Base-by-base conservation (phyloP, 2,329 filamentous ascomycete species). In the Trichoderma citrinoviride region DNA sequence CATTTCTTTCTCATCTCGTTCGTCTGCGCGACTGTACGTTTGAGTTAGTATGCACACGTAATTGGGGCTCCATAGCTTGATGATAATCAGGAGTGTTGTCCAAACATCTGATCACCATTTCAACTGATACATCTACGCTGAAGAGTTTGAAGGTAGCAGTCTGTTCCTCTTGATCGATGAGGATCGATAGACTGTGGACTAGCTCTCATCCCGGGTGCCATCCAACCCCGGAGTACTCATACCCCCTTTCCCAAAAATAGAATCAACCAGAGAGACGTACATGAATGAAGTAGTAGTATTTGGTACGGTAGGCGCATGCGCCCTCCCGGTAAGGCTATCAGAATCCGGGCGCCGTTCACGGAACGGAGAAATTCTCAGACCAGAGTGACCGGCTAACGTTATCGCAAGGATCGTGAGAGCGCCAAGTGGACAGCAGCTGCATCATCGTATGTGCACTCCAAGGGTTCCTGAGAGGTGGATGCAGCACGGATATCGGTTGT, bases 351-450 rank as follows among this genome's bases (percentile, higher is more conserved):
- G 46, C 33, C 57, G 43, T 61, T 47, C 46, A 52, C 57, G 46
- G 57, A 61, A 61, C 46, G 57, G 57, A 61, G 57, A 61, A 43
- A 52, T 52, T 61, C 23, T 52, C 58, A 61, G 47, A 53, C 47
- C 58, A 61, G 47, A 61, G 47, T 23, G 58, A 53, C 47, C 37
- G 58, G 37, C 41, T 37, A 19, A 43, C 19, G 25, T n/a, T 37
- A 40, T 44, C 15, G 58, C 58, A 61, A 41, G 58, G 47, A 52
- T 53, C 25, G 17, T n/a, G 12, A 23, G 15, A n/a, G 14, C 55
- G 23, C 47, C 47, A 25, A 53, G 58, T 41, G 49, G 47, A 37
- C 47, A 23, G 8, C 7, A 43, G 15, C 14, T 25, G 23, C 17
- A 56, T 44, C 37, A 56, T 40, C 6, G 7, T 33, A 33, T 33